Conservation (phyloP, 2,329 filamentous ascomycete species). For the Fusarium sp. region DNA sequence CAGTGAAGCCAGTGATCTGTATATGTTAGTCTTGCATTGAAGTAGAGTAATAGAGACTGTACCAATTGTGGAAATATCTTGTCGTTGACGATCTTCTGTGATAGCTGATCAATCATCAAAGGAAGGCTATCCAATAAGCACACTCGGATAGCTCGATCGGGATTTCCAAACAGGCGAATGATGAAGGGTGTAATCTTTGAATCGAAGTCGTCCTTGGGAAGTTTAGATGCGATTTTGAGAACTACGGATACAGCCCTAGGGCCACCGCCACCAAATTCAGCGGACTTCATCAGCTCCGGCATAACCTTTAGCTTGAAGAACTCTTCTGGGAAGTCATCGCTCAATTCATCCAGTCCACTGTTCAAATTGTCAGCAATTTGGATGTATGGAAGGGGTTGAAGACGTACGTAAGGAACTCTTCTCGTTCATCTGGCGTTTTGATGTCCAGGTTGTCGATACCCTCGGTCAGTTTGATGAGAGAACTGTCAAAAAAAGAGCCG, state of each 20-base stretch:
- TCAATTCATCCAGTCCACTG: slow-evolving; percentile 81
- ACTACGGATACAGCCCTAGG: slow-evolving; percentile 89
- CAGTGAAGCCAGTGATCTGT: slow-evolving; percentile 92
- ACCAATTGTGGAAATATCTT: slow-evolving; percentile 97
- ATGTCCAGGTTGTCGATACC: slow-evolving; percentile 92
- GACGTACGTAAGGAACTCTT: slow-evolving; percentile 77
- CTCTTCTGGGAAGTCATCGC: slow-evolving; percentile 95
- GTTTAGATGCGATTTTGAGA: slow-evolving; percentile 88
- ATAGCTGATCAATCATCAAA: slow-evolving; percentile 88
- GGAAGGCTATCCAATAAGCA: slow-evolving; percentile 90
- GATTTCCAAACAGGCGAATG: slow-evolving; percentile 86
- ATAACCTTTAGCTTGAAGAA: slow-evolving; percentile 98
- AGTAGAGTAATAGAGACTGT: slow-evolving; percentile 34
- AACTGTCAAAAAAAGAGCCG: slow-evolving; percentile 91
- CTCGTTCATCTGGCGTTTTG: slow-evolving; percentile 84
- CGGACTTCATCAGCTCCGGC: slow-evolving; percentile 94
- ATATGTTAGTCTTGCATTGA: slow-evolving; percentile 38
- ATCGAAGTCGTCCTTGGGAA: slow-evolving; percentile 91
- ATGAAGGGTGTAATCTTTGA: slow-evolving; percentile 84
- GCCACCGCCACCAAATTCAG: slow-evolving; percentile 97
- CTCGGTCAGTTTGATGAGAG: slow-evolving; percentile 90
- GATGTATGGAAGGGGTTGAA: too few relatives aligned
- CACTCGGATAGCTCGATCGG: slow-evolving; percentile 90
- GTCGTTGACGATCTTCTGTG: slow-evolving; percentile 91
- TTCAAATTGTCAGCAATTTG: slow-evolving; percentile 47